Evolutionary conservation across 306 rosid species (phyloP).

Genomic region (Casuarina equisetifolia): DNA sequence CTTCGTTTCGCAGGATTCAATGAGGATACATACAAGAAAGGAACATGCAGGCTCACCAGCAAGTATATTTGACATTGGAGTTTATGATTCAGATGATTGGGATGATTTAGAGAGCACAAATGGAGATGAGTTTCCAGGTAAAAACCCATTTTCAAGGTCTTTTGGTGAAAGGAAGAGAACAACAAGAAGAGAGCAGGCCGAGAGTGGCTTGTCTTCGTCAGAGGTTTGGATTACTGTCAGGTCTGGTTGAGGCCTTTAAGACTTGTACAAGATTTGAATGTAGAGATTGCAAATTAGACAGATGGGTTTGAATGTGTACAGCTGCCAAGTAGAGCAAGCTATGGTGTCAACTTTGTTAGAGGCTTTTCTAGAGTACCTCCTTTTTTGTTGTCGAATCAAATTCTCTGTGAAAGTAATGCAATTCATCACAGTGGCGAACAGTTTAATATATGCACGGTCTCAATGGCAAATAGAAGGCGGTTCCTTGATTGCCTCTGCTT

Average conservation of each 20-base stretch:
- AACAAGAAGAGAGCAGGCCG: slow-evolving; percentile 21
- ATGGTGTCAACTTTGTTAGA: slow-evolving; percentile 8
- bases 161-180: slow-evolving; percentile 6
- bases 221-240: slow-evolving; percentile 64
- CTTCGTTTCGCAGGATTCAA: slow-evolving; percentile 38
- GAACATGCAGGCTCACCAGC: slow-evolving; percentile 38
- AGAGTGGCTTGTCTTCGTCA: slow-evolving; percentile 31
- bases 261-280: neutral
- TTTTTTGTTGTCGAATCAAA: no score
- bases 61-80: slow-evolving; percentile 41
- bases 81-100: slow-evolving; percentile 26
- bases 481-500: no score
- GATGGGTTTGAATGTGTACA: slow-evolving; percentile 30
- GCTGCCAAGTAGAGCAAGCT: slow-evolving; percentile 17
- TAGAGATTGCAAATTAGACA: slow-evolving; percentile 6
- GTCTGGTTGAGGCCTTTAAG: slow-evolving; percentile 21
- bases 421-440: no score
- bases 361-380: no score
- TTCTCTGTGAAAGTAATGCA: no score
- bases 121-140: slow-evolving; percentile 7
- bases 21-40: neutral
- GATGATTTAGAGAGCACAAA: slow-evolving; percentile 24
- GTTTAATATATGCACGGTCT: no score
- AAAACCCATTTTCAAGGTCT: slow-evolving; percentile 31
- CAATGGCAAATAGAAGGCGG: no score